Base-by-base conservation (phyloP, 768 basidiomycete genomes). In the Russula abietina region DNA sequence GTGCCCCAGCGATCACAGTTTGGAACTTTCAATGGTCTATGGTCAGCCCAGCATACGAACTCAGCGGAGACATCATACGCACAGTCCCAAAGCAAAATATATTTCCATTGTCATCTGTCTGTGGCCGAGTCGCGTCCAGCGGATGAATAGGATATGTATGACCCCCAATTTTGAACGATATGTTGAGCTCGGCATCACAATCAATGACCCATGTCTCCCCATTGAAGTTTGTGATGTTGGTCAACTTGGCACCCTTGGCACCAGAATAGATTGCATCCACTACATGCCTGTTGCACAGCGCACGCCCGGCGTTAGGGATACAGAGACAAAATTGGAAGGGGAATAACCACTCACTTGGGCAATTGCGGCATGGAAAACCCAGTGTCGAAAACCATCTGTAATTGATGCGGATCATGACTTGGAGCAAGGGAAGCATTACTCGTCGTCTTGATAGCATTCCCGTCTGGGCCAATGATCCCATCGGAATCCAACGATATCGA, bases 301-400 rank as follows among this genome's bases (percentile, higher is more conserved):
- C 49, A 45, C 14, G 30, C 22, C 46, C 30, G 38, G 39, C 30
- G 4, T 38, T 28, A 53, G 39, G 32, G 65, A 61, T 65, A 65
- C 69, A 48, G 55, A 61, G 45, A 61, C 60, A 24, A 33, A 63
- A n/a, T 63, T 26, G 1, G 4, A 1, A 19, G 38, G 12, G 32
- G n/a, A 12, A 36, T 32, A 28, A 9, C 22, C 19, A 57, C 55
- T 43, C 69, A 82, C 82, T 73, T 55, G 51, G 84, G 77, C 38
- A 88, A 76, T 69, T 88, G 87, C 14, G 85, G 80, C 4, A 88
- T 74, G 0, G 85, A 79, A 69, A 86, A 88, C 0, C 89, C 89
- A 7, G 85, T 84, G 69, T 90, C 89, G 32, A 89, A 74, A 4
- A 89, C 76, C 4, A 80, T 81, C 3, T 84, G 85, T 10, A 82